Conservation (phyloP, 164 flowering plant genomes). For the Litsea cubeba region DNA sequence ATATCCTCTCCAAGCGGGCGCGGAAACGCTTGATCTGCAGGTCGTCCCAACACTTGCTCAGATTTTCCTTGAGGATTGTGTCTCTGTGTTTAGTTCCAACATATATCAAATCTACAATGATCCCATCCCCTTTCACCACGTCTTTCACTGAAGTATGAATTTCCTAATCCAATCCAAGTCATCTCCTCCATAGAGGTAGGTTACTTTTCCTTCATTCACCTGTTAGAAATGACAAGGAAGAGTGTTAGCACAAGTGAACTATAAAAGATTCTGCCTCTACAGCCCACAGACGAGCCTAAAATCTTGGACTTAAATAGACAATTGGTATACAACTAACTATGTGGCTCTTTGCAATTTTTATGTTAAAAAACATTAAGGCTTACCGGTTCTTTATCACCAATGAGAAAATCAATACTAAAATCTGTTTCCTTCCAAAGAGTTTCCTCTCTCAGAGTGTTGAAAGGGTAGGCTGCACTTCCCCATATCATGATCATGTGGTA, state of each 20-base stretch:
- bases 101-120: constrained; percentile 35
- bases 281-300: not conserved
- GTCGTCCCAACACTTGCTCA: constrained; percentile 19
- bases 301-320: not conserved
- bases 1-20: constrained; percentile 55
- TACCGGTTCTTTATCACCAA: constrained; percentile 32
- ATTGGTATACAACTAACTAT: too few species aligned
- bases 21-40: constrained; percentile 44
- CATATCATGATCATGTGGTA: constrained; percentile 37
- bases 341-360: not conserved
- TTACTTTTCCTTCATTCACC: constrained; percentile 20
- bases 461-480: constrained; percentile 35
- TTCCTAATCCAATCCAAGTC: constrained; percentile 35
- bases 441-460: constrained; percentile 21
- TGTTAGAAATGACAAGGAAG: not conserved
- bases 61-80: constrained; percentile 12
- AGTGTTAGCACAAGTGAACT: not conserved
- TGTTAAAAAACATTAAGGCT: not conserved
- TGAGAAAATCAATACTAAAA: constrained; percentile 30
- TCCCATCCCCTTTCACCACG: constrained; percentile 9
- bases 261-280: not conserved
- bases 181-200: constrained; percentile 44
- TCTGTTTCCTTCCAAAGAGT: constrained; percentile 24
- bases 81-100: constrained; percentile 33
- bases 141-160: constrained; percentile 22